Conservation (phyloP, 2,329 filamentous ascomycete genomes). For the Xylariales sp. region DNA sequence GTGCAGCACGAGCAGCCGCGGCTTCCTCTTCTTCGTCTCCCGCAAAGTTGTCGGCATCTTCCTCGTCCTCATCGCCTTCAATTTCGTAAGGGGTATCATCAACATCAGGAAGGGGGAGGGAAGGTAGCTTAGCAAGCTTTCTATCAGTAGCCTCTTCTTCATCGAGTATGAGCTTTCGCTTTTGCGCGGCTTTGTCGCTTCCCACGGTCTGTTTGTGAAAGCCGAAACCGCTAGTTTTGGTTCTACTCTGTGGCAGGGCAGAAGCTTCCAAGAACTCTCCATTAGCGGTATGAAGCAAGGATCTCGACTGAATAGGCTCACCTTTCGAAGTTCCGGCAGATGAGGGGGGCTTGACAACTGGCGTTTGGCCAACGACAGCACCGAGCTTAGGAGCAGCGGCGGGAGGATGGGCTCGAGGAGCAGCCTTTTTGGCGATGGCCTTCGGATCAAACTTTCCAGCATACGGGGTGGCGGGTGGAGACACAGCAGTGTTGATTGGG, state of each 20-base stretch:
- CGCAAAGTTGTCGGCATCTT: slow-evolving; percentile 71
- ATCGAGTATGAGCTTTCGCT: slow-evolving; percentile 76
- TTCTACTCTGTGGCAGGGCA: slow-evolving; percentile 60
- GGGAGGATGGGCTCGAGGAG: slow-evolving; percentile 51
- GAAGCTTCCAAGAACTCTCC: slow-evolving; percentile 31
- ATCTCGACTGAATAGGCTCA: slow-evolving; percentile 19
- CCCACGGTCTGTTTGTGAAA: slow-evolving; percentile 66
- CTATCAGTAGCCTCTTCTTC: slow-evolving; percentile 84
- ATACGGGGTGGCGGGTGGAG: slow-evolving; percentile 56
- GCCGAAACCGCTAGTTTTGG: slow-evolving; percentile 80
- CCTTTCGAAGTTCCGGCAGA: slow-evolving; percentile 31
- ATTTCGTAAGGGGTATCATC: slow-evolving; percentile 57
- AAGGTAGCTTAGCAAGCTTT: slow-evolving; percentile 87
- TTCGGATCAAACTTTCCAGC: slow-evolving; percentile 84
- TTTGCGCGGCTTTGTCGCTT: slow-evolving; percentile 59
- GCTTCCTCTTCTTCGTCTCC: slow-evolving; percentile 84
- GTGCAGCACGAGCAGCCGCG: slow-evolving; percentile 77
- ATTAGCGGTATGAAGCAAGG: slow-evolving; percentile 19
- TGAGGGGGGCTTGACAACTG: slow-evolving; percentile 26
- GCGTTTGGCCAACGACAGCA: slow-evolving; percentile 35
- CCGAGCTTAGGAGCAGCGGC: slow-evolving; percentile 50
- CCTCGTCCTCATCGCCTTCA: slow-evolving; percentile 59
- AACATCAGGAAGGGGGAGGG: slow-evolving; percentile 61
- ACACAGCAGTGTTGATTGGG: slow-evolving; percentile 38
- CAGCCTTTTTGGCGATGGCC: slow-evolving; percentile 74